A percentile compares a stretch with the other conserved stretches of the same genome.
phyloP scores from a whole-genome alignment of 2,329 filamentous ascomycete species.

The Plectosphaerella plurivora region DNA sequence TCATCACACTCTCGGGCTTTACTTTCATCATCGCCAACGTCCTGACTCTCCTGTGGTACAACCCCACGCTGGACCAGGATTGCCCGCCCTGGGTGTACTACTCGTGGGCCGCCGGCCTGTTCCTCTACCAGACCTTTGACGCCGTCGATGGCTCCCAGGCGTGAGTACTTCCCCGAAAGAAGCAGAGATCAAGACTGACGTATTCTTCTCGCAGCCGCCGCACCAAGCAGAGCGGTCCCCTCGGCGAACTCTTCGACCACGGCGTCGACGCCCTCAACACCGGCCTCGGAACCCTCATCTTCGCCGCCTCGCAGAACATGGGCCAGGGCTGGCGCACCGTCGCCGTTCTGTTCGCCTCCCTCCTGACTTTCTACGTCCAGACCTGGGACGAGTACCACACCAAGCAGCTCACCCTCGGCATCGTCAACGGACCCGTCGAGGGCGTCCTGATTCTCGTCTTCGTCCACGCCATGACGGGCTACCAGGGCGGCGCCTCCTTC shows the following conservation, averaged over 20 bases:
- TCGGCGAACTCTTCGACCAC: slow-evolving; percentile 96
- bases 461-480: slow-evolving; percentile 80
- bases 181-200: neutral
- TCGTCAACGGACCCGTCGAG: slow-evolving; percentile 93
- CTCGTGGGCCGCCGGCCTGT: slow-evolving; percentile 83
- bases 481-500: slow-evolving; percentile 83
- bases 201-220: slow-evolving; percentile 54
- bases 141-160: slow-evolving; percentile 93
- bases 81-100: slow-evolving; percentile 95
- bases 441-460: slow-evolving; percentile 79
- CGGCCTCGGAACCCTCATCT: slow-evolving; percentile 86
- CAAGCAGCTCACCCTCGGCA: slow-evolving; percentile 85
- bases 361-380: slow-evolving; percentile 96
- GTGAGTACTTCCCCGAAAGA: slow-evolving; percentile 43
- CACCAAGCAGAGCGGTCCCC: slow-evolving; percentile 85
- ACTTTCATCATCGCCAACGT: slow-evolving; percentile 85
- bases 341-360: slow-evolving; percentile 73
- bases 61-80: slow-evolving; percentile 87
- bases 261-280: slow-evolving; percentile 97
- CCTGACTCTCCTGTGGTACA: slow-evolving; percentile 91
- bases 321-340: slow-evolving; percentile 91
- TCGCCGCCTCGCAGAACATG: slow-evolving; percentile 87
- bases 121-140: slow-evolving; percentile 97
- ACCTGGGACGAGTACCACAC: slow-evolving; percentile 99
- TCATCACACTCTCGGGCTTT: slow-evolving; percentile 90